Conservation (phyloP, 2,329 filamentous ascomycete genomes). For the Epichloe coenophiala region DNA sequence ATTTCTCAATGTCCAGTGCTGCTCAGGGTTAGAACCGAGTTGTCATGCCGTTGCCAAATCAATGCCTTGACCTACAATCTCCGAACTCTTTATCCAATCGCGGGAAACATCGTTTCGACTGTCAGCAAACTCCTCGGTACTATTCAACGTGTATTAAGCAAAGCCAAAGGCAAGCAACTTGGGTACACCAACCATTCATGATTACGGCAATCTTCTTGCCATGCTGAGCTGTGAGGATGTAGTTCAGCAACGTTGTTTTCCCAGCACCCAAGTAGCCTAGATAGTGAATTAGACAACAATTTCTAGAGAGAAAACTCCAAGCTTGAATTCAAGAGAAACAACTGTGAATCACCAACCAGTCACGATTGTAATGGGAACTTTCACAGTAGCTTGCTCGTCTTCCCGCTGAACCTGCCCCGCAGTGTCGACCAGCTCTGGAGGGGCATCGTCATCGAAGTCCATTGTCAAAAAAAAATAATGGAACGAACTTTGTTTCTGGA, state of each 20-base stretch:
- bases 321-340: neutral
- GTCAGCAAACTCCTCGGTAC: neutral
- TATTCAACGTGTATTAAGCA: neutral
- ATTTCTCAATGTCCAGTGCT: constrained; percentile 93
- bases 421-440: constrained; percentile 48
- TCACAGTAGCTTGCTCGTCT: constrained; percentile 35
- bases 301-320: neutral
- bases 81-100: constrained; percentile 50
- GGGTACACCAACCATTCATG: constrained; percentile 52
- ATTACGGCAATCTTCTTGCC: constrained; percentile 98
- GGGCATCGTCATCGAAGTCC: constrained; percentile 53
- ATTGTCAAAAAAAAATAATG: constrained; percentile 21
- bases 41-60: constrained; percentile 9
- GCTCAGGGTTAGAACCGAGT: constrained; percentile 4
- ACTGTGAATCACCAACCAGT: constrained; percentile 39
- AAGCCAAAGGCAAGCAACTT: neutral
- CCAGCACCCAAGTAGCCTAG: constrained; percentile 86
- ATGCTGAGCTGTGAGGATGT: constrained; percentile 88
- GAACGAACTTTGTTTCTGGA: neutral
- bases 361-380: constrained; percentile 75
- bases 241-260: constrained; percentile 90
- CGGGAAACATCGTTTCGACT: neutral
- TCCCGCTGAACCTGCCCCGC: constrained; percentile 24
- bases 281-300: neutral
- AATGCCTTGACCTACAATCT: constrained; percentile 43